Percentiles rank a stretch among this genome's conserved stretches.
Evolutionary conservation across 2,329 filamentous ascomycete genomes (phyloP).

Genomic region (Dissoconium aciculare): DNA sequence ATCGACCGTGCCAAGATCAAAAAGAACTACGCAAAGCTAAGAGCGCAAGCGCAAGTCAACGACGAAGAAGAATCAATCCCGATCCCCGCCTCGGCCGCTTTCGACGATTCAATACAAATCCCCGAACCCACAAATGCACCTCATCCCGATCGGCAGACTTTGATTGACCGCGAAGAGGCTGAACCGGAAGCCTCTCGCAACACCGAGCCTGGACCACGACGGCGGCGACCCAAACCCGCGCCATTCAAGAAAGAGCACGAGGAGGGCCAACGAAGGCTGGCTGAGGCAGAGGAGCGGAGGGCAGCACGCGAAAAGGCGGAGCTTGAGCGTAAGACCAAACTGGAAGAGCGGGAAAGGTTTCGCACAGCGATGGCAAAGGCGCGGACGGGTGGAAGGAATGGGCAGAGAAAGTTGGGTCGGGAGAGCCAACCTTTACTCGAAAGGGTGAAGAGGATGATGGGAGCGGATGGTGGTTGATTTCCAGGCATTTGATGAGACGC

Average conservation of each 20-base stretch:
- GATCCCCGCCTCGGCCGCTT: slow-evolving; percentile 18
- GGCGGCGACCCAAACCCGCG: slow-evolving; percentile 28
- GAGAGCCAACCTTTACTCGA: slow-evolving; percentile 67
- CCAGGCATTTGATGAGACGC: too few relatives aligned
- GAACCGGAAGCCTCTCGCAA: slow-evolving; percentile 14
- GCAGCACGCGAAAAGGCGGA: slow-evolving; percentile 48
- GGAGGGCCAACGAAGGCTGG: slow-evolving; percentile 38
- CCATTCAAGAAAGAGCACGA: slow-evolving; percentile 32
- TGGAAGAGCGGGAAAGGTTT: slow-evolving; percentile 57
- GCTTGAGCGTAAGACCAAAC: slow-evolving; percentile 37
- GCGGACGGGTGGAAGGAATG: slow-evolving; percentile 46
- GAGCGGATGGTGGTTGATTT: slow-evolving; percentile 12
- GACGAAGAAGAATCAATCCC: slow-evolving; percentile 18
- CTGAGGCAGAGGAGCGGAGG: slow-evolving; percentile 48
- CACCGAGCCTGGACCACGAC: slow-evolving; percentile 14
- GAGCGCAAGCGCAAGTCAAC: slow-evolving; percentile 36
- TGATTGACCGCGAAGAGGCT: slow-evolving; percentile 14
- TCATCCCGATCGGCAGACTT: slow-evolving; percentile 22
- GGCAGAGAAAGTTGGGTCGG: slow-evolving; percentile 64
- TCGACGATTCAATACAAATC: slow-evolving; percentile 11
- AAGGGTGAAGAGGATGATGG: slow-evolving; percentile 60
- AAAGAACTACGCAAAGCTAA: slow-evolving; percentile 81
- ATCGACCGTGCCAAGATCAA: slow-evolving; percentile 90
- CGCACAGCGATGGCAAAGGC: slow-evolving; percentile 49
- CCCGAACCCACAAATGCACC: slow-evolving; percentile 33